Conservation (phyloP, 495 filamentous ascomycete species). For the Delitschia confertaspora region DNA sequence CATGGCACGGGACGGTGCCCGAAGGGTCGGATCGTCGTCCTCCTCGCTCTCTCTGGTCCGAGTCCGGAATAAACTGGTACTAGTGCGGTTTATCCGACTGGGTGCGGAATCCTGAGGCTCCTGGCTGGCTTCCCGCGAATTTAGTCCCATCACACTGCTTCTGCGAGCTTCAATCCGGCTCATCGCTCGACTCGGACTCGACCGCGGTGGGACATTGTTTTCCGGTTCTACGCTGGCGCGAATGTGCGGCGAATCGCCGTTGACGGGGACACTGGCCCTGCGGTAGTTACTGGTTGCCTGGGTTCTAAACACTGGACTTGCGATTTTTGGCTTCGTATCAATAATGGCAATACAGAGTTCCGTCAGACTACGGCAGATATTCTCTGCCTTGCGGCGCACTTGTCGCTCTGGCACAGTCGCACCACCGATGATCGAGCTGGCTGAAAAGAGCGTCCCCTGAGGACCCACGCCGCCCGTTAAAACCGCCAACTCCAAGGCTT, state of each 20-base stretch:
- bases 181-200: conserved; percentile 44
- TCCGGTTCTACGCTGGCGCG: conserved; percentile 23
- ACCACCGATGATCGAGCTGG: conserved; percentile 52
- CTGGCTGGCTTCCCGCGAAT: conserved; percentile 28
- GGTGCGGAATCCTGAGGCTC: conserved; percentile 29
- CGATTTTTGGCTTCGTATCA: conserved; percentile 40
- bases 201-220: conserved; percentile 10
- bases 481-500: conserved; percentile 65
- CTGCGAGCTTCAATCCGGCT: conserved; percentile 68
- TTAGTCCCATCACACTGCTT: conserved; percentile 48
- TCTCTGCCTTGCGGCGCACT: conserved; percentile 81
- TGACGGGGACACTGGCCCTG: conserved; percentile 32
- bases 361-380: conserved; percentile 83
- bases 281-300: conserved; percentile 27
- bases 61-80: conserved; percentile 20
- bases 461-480: conserved; percentile 56
- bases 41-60: conserved; percentile 36
- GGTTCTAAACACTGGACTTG: conserved; percentile 23
- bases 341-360: conserved; percentile 84
- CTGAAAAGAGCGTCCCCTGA: conserved; percentile 53
- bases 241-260: conserved; percentile 22
- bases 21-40: conserved; percentile 34
- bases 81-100: conserved; percentile 16
- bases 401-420: conserved; percentile 64
- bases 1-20: conserved; percentile 35